Conservation (phyloP, 75 land plant genomes). For the Pinus tabuliformis region DNA sequence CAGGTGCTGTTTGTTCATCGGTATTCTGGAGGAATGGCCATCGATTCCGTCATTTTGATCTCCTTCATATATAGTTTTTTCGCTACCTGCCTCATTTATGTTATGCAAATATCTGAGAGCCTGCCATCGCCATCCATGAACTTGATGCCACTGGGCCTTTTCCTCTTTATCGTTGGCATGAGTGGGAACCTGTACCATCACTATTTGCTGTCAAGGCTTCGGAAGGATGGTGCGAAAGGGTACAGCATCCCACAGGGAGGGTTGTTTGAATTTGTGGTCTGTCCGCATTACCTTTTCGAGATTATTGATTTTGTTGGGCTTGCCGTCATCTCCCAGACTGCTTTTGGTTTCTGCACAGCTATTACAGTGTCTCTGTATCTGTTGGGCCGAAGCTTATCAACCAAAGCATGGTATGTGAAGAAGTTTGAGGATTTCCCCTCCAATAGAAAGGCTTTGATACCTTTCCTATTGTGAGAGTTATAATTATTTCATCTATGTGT, state of each 20-base stretch:
- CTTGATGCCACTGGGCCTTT: background rate
- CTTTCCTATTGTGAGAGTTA: no score
- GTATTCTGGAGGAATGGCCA: slow-evolving; percentile 45
- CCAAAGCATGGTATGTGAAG: slow-evolving; percentile 57
- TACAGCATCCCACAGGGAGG: slow-evolving; percentile 78
- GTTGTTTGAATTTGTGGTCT: slow-evolving; percentile 47
- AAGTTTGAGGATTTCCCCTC: slow-evolving; percentile 62
- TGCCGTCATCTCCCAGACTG: slow-evolving; percentile 55
- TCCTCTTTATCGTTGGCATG: slow-evolving; percentile 49
- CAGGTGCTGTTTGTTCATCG: slow-evolving; percentile 55
- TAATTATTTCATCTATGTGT: no score
- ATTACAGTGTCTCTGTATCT: slow-evolving; percentile 24
- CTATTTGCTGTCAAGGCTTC: slow-evolving; percentile 49
- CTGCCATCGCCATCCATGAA: background rate
- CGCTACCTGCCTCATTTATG: slow-evolving; percentile 24
- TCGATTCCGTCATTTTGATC: slow-evolving; percentile 18
- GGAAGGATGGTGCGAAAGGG: slow-evolving; percentile 31
- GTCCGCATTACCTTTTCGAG: slow-evolving; percentile 79
- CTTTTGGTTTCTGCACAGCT: slow-evolving; percentile 17
- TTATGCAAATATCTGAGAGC: slow-evolving; percentile 27
- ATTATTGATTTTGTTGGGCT: slow-evolving; percentile 48
- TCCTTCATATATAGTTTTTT: slow-evolving; percentile 22
- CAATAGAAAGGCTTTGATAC: slow-evolving; percentile 41
- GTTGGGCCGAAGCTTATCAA: slow-evolving; percentile 48
- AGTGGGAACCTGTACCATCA: slow-evolving; percentile 85